Conservation (phyloP, 23 red algal species). For the Cyanidioschyzon merolae region DNA sequence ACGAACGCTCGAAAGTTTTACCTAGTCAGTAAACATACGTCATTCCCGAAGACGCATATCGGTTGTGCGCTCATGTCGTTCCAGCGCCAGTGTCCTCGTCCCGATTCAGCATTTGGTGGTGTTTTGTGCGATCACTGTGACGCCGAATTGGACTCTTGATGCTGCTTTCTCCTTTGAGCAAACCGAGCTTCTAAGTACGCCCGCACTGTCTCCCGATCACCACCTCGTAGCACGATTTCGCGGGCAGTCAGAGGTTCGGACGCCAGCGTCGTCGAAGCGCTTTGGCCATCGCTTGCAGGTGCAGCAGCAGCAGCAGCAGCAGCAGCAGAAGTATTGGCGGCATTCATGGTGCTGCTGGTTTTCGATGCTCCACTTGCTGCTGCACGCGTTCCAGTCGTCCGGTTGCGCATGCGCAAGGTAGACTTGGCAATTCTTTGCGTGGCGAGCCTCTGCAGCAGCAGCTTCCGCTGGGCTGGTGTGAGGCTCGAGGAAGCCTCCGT, state of each 20-base stretch:
- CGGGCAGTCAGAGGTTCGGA: neutral
- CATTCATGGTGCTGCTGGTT: neutral
- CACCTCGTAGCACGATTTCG: neutral
- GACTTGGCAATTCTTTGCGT: neutral
- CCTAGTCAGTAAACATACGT: too few species aligned
- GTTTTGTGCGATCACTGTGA: too few species aligned
- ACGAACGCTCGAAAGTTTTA: too few species aligned
- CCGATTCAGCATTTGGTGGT: too few species aligned
- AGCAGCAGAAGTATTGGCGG: neutral
- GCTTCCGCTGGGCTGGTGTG: neutral
- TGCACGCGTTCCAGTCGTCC: neutral
- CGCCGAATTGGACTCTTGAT: neutral
- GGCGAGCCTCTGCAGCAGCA: neutral
- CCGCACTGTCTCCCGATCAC: conserved; percentile 2
- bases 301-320: neutral
- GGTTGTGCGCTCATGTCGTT: too few species aligned
- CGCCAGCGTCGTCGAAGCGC: neutral
- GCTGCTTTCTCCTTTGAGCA: neutral
- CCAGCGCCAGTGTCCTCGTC: too few species aligned
- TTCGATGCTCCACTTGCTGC: neutral
- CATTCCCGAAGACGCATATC: too few species aligned
- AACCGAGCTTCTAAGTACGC: neutral
- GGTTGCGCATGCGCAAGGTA: neutral
- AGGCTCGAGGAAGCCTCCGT: neutral
- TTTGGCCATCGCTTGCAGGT: neutral